Evolutionary conservation across 2,329 filamentous ascomycete genomes (phyloP).

Genomic region (Lasiodiplodia sp.): DNA sequence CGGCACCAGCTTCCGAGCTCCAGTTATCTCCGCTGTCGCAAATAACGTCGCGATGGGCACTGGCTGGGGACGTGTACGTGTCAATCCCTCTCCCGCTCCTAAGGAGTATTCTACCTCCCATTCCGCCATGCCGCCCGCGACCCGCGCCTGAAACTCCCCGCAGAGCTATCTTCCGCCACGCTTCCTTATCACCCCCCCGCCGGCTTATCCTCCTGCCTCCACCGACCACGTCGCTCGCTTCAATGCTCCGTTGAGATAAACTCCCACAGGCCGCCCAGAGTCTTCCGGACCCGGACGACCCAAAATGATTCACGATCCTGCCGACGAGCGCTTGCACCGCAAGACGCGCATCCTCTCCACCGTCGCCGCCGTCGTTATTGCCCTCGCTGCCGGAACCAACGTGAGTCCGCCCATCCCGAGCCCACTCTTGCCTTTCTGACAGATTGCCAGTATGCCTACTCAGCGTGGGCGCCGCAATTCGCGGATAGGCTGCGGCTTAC

Average conservation of each 20-base stretch:
- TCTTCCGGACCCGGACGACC: slow-evolving; percentile 22
- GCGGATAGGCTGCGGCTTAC: slow-evolving; percentile 85
- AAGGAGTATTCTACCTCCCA: slow-evolving; percentile 10
- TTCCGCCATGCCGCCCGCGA: not conserved
- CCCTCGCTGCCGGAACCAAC: slow-evolving; percentile 91
- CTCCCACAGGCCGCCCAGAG: slow-evolving; percentile 4
- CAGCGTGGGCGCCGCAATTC: slow-evolving; percentile 96
- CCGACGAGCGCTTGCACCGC: slow-evolving; percentile 59
- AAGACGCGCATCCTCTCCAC: slow-evolving; percentile 81
- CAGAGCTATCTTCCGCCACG: not conserved
- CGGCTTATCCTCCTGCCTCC: not conserved
- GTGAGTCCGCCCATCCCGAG: slow-evolving; percentile 57
- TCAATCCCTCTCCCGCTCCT: slow-evolving; percentile 24
- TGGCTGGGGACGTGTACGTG: slow-evolving; percentile 21
- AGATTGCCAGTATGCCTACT: slow-evolving; percentile 91
- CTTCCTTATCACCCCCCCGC: slow-evolving; percentile 17
- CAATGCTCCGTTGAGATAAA: slow-evolving; percentile 13
- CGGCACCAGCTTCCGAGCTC: slow-evolving; percentile 18
- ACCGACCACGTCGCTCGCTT: slow-evolving; percentile 9
- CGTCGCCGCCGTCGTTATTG: slow-evolving; percentile 81
- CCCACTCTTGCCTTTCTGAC: not conserved
- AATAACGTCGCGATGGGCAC: slow-evolving; percentile 21
- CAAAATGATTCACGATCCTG: slow-evolving; percentile 17
- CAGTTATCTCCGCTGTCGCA: slow-evolving; percentile 28
- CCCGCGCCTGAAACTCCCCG: slow-evolving; percentile 2